phyloP scores from a whole-genome alignment of 768 basidiomycete species.

The Trametes maxima region DNA sequence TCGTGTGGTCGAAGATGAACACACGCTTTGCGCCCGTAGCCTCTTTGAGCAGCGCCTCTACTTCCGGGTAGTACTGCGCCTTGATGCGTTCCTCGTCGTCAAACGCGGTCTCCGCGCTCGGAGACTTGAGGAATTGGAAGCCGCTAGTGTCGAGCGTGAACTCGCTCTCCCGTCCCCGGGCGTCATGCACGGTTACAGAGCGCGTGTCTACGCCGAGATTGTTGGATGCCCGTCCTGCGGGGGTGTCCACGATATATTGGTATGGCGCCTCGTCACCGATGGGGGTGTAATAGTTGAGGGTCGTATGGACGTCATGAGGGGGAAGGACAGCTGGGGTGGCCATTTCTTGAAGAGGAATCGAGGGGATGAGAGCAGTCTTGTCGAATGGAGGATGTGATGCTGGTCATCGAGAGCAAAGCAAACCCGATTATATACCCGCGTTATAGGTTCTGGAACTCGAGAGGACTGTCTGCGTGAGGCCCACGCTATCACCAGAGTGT shows the following conservation, averaged over 20 bases:
- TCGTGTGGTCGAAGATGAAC: conserved; percentile 47
- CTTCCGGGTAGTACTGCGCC: conserved; percentile 42
- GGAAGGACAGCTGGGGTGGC: conserved; percentile 31
- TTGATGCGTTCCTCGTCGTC: conserved; percentile 40
- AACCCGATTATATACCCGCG: too few species aligned
- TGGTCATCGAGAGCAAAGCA: too few species aligned
- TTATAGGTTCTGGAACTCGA: too few species aligned
- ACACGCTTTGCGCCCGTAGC: conserved; percentile 42
- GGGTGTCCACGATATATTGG: conserved; percentile 34
- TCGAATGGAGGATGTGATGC: too few species aligned
- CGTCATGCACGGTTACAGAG: conserved; percentile 24
- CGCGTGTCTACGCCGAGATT: conserved; percentile 32
- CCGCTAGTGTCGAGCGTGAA: conserved; percentile 42
- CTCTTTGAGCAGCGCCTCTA: conserved; percentile 43
- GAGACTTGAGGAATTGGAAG: conserved; percentile 40
- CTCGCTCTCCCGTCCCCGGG: conserved; percentile 29
- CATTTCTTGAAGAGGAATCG: not conserved
- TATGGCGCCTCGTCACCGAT: conserved; percentile 33
- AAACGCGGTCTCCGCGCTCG: conserved; percentile 41
- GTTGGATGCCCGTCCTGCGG: conserved; percentile 26
- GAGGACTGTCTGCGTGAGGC: too few species aligned
- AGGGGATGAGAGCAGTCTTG: too few species aligned
- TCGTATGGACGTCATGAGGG: conserved; percentile 39
- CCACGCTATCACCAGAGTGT: too few species aligned
- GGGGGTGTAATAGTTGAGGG: conserved; percentile 37